Evolutionary conservation across 2,329 filamentous ascomycete genomes (phyloP), one percentile per base, ranked within the genome.

Genomic region (Microascus cirrosus): DNA sequence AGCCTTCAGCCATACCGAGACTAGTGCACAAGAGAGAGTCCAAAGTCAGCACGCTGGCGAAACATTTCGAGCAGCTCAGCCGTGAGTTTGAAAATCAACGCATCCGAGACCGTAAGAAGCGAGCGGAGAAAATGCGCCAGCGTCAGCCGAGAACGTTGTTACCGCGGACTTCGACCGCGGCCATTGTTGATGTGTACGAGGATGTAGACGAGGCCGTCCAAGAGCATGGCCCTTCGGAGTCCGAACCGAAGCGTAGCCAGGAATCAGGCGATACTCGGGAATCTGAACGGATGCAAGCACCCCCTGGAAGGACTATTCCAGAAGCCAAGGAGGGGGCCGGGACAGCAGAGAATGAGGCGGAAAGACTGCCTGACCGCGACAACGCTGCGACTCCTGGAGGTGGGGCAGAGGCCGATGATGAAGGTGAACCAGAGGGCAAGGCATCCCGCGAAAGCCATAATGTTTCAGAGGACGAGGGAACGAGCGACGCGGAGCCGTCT

Each of bases 61-160:
- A 90, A 64, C 94, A 97, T 69, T 97, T 99, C 67, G 95, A 99
- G 70, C 92, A 97, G 69, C 78, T 99, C 59, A 96, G 91, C 64
- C 86, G 92, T 25, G 95, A 99, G 67, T 99, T 99, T 63, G 91
- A 96, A 67, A 95, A 93, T 65, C 93, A 99, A 71, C 83, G 94
- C 52, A 82, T 95, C 63, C 86, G 89, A 54, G 93, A 97, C 69
- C 84, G 89, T 62, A 87, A 86, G 65, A 87, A 91, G 68, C 79
- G 90, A 60, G 89, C 90, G 28, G 88, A 89, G 53, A 90, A 86
- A 66, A 85, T 87, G 67, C 51, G 54, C 11, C 80, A 83, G 24
- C 76, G 79, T 51, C 78, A 82, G 68, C 89, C 90, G 15, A 83
- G 92, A 61, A 90, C 90, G 1, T 93, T 93, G 68, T 72, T 84